phyloP scores from a whole-genome alignment of 2,329 filamentous ascomycete species.

The Pseudocercospora vitis region DNA sequence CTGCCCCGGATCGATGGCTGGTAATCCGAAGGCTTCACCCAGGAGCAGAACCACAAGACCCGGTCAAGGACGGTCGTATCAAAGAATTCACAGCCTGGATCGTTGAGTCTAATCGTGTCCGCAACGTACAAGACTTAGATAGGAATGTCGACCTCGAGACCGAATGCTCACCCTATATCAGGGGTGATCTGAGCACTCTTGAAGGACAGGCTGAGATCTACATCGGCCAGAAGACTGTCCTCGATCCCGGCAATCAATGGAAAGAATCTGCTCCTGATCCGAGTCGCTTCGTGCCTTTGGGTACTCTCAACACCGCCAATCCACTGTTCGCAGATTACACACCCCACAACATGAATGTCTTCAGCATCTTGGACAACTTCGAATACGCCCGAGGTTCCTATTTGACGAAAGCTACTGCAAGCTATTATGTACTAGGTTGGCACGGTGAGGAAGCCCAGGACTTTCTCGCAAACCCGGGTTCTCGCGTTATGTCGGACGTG shows the following conservation, averaged over 20 bases:
- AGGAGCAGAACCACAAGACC: neutral
- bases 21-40: conserved; percentile 13
- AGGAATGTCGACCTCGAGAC: conserved; percentile 12
- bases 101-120: conserved; percentile 15
- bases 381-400: conserved; percentile 1
- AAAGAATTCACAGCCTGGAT: conserved; percentile 12
- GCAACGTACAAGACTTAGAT: conserved; percentile 12
- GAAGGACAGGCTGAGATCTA: conserved; percentile 13
- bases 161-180: conserved; percentile 11
- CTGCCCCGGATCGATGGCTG: conserved; percentile 16
- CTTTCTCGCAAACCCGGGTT: conserved; percentile 5
- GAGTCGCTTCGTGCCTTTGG: neutral
- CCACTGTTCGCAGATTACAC: conserved; percentile 17
- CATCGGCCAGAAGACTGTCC: conserved; percentile 7
- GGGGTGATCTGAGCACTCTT: neutral
- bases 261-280: neutral
- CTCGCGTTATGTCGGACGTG: neutral
- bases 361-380: conserved; percentile 16
- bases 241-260: neutral
- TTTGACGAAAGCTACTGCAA: conserved; percentile 12
- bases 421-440: conserved; percentile 19
- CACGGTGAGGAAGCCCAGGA: conserved; percentile 17
- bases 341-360: conserved; percentile 13
- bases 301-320: conserved; percentile 7
- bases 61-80: neutral